These are phyloP conservation scores for Emericellopsis cladophorae DNA, from an alignment of 2,329 filamentous ascomycete species.

Conservation along the genomic window DNA sequence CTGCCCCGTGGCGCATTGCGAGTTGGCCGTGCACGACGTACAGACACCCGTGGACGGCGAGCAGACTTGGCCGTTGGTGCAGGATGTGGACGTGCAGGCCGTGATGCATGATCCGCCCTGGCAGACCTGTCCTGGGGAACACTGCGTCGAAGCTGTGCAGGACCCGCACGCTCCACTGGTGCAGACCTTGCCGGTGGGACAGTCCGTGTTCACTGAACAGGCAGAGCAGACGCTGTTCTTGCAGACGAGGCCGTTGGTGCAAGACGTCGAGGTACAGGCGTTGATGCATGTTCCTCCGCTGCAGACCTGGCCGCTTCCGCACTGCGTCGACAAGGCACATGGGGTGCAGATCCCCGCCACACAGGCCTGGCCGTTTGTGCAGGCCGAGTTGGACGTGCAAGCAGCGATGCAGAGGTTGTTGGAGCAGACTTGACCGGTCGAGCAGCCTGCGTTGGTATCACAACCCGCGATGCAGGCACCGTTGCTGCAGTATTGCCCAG, in stretches of 20 bases:
- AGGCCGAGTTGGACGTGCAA: slow-evolving; percentile 1
- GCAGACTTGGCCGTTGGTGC: slow-evolving; percentile 5
- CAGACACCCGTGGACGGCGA: slow-evolving; percentile 1
- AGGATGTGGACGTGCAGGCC: slow-evolving; percentile 1
- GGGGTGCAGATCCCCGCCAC: background rate
- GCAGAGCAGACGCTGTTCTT: background rate
- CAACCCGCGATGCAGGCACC: background rate
- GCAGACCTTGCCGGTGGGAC: slow-evolving; percentile 4
- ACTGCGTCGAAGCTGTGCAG: slow-evolving; percentile 2
- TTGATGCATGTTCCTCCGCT: background rate
- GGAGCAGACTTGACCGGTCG: background rate
- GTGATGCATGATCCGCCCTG: slow-evolving; percentile 2
- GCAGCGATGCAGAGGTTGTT: background rate
- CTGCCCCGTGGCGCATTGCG: slow-evolving; percentile 3
- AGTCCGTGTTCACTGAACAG: slow-evolving; percentile 2
- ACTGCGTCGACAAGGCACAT: background rate
- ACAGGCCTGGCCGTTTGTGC: slow-evolving; percentile 5
- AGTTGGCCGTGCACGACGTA: slow-evolving; percentile 1
- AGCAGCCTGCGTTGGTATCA: background rate
- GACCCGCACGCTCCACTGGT: slow-evolving; percentile 1
- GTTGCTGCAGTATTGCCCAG: background rate
- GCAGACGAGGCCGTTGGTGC: slow-evolving; percentile 6
- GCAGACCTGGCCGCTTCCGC: slow-evolving; percentile 1
- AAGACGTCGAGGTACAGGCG: slow-evolving; percentile 1
- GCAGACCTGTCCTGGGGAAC: slow-evolving; percentile 5